Base-by-base conservation (phyloP, 441 rosid species). In the Omphalea diandra region DNA sequence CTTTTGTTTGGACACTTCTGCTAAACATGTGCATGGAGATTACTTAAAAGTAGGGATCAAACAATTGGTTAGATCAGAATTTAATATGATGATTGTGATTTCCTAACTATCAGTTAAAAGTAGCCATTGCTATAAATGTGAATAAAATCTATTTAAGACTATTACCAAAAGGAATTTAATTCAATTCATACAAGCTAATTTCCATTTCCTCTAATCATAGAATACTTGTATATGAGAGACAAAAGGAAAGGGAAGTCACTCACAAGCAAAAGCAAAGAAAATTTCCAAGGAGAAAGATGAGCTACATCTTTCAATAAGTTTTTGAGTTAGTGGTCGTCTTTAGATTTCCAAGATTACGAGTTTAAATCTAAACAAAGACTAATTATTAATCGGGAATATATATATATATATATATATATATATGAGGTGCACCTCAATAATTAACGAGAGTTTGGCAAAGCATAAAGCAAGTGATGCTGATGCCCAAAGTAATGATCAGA, bases 361-460 rank as follows among this genome's bases (percentile, higher is more conserved):
- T n/a, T n/a, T n/a, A n/a, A n/a, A n/a, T n/a, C n/a, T n/a, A n/a
- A n/a, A n/a, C n/a, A n/a, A n/a, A n/a, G n/a, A n/a, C n/a, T n/a
- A n/a, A n/a, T n/a, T n/a, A n/a, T n/a, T n/a, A n/a, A n/a, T n/a
- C n/a, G n/a, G n/a, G n/a, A n/a, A n/a, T n/a, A n/a, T n/a, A n/a
- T n/a, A n/a, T n/a, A n/a, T n/a, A n/a, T 22, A 62, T 43, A 17
- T 22, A 1, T 5, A 1, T 27, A 75, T 80, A 56, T 74, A 77
- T 80, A 73, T 69, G 80, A 83, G 82, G 18, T 72, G 82, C 75
- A 80, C 68, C 79, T 76, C 79, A 81, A 83, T 80, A 79, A 84
- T 82, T 77, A 77, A 72, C 41, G 78, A 73, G 74, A 63, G 74
- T 66, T 77, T 36, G 83, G 68, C 9, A 66, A 66, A 65, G 63